A percentile compares a stretch with the other conserved stretches of the same genome.
Conservation (phyloP, 768 basidiomycete species). For the Serendipita sp. region DNA sequence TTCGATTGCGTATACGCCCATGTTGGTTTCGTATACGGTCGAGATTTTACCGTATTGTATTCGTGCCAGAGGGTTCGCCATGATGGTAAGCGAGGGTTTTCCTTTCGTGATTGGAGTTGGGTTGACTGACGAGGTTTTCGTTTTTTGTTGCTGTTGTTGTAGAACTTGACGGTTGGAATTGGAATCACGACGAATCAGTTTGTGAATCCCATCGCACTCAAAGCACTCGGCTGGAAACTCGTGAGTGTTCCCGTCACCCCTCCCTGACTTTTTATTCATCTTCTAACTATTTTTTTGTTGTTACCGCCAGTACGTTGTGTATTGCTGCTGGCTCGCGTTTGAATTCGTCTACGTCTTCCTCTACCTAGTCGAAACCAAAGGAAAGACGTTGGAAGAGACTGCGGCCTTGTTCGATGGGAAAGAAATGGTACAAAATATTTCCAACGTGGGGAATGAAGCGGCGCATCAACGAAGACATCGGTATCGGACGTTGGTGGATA, state of each 20-base stretch:
- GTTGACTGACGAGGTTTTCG: no score
- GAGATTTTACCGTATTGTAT: slow-evolving; percentile 72
- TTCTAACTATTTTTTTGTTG: slow-evolving; percentile 9
- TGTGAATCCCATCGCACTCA: slow-evolving; percentile 60
- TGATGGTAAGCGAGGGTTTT: slow-evolving; percentile 37
- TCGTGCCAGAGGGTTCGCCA: slow-evolving; percentile 62
- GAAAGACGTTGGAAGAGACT: slow-evolving; percentile 50
- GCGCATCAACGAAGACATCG: slow-evolving; percentile 19
- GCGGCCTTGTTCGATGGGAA: slow-evolving; percentile 56
- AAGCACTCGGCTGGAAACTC: slow-evolving; percentile 28
- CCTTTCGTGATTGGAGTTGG: neutral
- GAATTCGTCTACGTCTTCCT: slow-evolving; percentile 41
- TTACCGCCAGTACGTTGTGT: slow-evolving; percentile 33
- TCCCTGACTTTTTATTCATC: neutral
- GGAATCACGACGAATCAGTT: slow-evolving; percentile 67
- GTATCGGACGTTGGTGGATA: neutral
- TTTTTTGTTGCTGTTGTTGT: neutral
- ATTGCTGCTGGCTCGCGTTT: slow-evolving; percentile 46
- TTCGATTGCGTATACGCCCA: slow-evolving; percentile 54
- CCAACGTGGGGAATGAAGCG: slow-evolving; percentile 34
- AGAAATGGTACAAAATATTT: slow-evolving; percentile 23
- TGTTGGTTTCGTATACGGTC: slow-evolving; percentile 46
- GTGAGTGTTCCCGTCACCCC: slow-evolving; percentile 13
- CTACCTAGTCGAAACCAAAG: slow-evolving; percentile 46
- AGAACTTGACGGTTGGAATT: slow-evolving; percentile 49